Evolutionary conservation across 108 stramenopile genomes (phyloP).

Genomic region (Hondaea fermentalgiana): DNA sequence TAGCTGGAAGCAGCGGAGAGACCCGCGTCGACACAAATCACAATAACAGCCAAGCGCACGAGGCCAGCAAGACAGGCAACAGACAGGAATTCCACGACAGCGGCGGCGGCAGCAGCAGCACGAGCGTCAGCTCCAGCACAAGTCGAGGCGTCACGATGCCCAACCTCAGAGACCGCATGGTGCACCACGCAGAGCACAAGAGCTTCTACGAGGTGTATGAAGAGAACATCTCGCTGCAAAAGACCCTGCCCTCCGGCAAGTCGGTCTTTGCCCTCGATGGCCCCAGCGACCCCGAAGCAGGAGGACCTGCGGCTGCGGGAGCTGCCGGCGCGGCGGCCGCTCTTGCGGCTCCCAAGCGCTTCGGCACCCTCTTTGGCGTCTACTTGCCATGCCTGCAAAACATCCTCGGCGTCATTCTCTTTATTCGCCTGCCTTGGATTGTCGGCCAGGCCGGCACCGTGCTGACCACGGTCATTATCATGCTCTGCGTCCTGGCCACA

Average conservation of each 20-base stretch:
- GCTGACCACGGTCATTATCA: constrained; percentile 27
- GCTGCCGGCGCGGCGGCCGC: neutral
- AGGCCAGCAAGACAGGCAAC: too few species aligned
- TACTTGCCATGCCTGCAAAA: constrained; percentile 67
- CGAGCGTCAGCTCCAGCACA: neutral
- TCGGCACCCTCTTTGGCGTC: constrained; percentile 56
- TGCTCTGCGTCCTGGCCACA: constrained; percentile 49
- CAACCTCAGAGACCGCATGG: neutral
- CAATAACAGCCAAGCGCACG: too few species aligned
- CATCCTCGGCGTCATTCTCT: constrained; percentile 68
- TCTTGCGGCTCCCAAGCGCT: constrained; percentile 19
- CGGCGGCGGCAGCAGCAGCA: neutral
- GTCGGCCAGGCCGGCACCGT: constrained; percentile 61
- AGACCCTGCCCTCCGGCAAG: neutral
- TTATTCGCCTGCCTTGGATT: constrained; percentile 64
- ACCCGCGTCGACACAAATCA: too few species aligned
- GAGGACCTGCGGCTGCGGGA: neutral
- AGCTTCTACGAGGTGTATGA: constrained; percentile 3
- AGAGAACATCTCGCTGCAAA: neutral
- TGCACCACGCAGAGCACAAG: neutral
- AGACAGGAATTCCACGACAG: too few species aligned
- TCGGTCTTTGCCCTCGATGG: neutral
- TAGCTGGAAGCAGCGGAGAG: too few species aligned
- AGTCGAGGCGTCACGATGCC: neutral
- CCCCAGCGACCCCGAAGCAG: neutral